Conservation (phyloP, 2,329 filamentous ascomycete genomes). For the Phyllosticta citriasiana region DNA sequence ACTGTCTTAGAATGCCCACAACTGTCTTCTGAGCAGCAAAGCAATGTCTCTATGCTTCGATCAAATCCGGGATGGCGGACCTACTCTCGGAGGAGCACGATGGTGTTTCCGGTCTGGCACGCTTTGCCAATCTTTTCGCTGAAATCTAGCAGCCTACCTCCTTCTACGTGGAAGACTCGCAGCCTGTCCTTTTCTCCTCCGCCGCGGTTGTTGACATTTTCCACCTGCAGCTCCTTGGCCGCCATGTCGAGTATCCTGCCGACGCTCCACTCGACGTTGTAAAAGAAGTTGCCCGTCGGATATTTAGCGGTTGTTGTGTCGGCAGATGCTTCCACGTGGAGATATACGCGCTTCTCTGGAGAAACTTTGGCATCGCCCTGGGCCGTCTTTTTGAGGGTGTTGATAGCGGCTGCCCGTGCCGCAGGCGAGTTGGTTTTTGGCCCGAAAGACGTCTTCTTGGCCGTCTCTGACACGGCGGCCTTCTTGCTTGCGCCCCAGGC, state of each 20-base stretch:
- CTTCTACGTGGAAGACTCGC: conserved; percentile 87
- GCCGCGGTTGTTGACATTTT: conserved; percentile 74
- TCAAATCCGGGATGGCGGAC: conserved; percentile 63
- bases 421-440: conserved; percentile 34
- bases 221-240: conserved; percentile 64
- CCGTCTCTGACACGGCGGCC: conserved; percentile 50
- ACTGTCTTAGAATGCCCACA: not conserved
- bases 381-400: conserved; percentile 71
- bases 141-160: conserved; percentile 76
- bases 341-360: conserved; percentile 74
- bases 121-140: conserved; percentile 69
- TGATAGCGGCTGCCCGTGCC: conserved; percentile 58
- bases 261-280: conserved; percentile 68
- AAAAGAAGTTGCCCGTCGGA: conserved; percentile 50
- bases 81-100: conserved; percentile 78
- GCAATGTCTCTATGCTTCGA: conserved; percentile 35
- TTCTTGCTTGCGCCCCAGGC: conserved; percentile 73
- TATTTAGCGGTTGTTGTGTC: conserved; percentile 76
- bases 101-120: conserved; percentile 74
- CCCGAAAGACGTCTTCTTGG: conserved; percentile 23
- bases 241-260: conserved; percentile 72
- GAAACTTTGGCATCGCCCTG: conserved; percentile 82
- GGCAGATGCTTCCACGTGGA: conserved; percentile 83
- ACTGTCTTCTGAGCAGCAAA: not conserved
- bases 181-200: conserved; percentile 68